These are phyloP conservation scores for Trichoderma sp. DNA, from an alignment of 2,329 filamentous ascomycete species.

Conservation along the genomic window DNA sequence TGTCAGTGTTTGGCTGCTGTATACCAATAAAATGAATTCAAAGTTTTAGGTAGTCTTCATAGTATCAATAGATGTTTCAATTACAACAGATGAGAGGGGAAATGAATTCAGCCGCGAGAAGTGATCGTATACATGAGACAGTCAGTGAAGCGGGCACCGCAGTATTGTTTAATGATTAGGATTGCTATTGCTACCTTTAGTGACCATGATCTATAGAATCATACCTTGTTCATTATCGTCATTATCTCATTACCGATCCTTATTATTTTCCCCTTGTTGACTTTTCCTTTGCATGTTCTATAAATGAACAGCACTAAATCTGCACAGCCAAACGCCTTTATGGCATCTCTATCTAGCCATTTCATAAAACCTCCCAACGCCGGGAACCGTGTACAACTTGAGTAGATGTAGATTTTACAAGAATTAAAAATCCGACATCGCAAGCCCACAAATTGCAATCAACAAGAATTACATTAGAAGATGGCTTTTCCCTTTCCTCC, in stretches of 20 bases:
- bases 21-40: background rate
- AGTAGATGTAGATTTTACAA: background rate
- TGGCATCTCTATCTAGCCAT: background rate
- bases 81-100: background rate
- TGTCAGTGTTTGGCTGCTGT: background rate
- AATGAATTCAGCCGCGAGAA: background rate
- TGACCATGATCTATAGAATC: background rate
- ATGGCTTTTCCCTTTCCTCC: background rate
- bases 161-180: background rate
- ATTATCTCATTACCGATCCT: background rate
- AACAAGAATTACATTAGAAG: slow-evolving; percentile 18
- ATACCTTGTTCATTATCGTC: background rate
- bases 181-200: background rate
- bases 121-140: background rate
- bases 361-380: background rate
- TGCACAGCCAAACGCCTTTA: background rate
- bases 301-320: background rate
- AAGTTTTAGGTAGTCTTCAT: background rate
- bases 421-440: background rate
- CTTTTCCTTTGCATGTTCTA: background rate
- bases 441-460: background rate
- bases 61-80: background rate
- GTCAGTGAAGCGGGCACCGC: background rate
- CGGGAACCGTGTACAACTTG: background rate
- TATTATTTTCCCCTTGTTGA: background rate